phyloP scores from a whole-genome alignment of 352 stramenopile genomes.

The Phytophthora nicotianae region DNA sequence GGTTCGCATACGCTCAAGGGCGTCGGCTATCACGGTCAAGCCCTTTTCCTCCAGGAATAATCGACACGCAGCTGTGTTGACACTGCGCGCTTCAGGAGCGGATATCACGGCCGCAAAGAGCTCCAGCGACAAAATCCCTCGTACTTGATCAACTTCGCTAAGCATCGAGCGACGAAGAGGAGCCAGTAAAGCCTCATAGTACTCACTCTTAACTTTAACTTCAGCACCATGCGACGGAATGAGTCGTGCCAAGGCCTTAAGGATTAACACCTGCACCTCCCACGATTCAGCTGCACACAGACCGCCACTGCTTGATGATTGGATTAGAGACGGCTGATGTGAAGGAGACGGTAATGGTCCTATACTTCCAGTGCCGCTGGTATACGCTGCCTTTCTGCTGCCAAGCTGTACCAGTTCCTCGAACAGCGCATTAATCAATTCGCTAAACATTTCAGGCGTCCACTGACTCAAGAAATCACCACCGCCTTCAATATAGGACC shows the following conservation, averaged over 20 bases:
- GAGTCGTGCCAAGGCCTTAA: slow-evolving; percentile 72
- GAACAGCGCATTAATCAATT: slow-evolving; percentile 74
- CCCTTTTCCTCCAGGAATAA: slow-evolving; percentile 60
- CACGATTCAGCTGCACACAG: slow-evolving; percentile 58
- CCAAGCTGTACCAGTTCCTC: slow-evolving; percentile 52
- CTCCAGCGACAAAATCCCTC: slow-evolving; percentile 74
- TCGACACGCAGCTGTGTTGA: slow-evolving; percentile 64
- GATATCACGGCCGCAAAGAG: slow-evolving; percentile 69
- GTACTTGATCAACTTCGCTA: slow-evolving; percentile 75
- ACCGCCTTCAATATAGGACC: slow-evolving; percentile 82
- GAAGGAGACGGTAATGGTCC: slow-evolving; percentile 19
- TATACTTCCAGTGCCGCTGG: slow-evolving; percentile 26
- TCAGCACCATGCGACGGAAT: slow-evolving; percentile 57
- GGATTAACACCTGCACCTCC: slow-evolving; percentile 81
- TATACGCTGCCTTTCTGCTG: slow-evolving; percentile 59
- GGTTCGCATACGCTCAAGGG: slow-evolving; percentile 74
- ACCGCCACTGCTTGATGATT: slow-evolving; percentile 20
- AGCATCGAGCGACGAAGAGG: slow-evolving; percentile 71
- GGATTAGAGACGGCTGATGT: slow-evolving; percentile 18
- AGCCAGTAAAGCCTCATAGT: slow-evolving; percentile 65
- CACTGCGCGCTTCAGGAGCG: slow-evolving; percentile 43
- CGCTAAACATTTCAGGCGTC: slow-evolving; percentile 72
- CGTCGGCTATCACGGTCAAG: slow-evolving; percentile 54
- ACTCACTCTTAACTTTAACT: slow-evolving; percentile 59
- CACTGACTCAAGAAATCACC: slow-evolving; percentile 80